Evolutionary conservation across 441 rosid genomes (phyloP).

Genomic region (Gossypium davidsonii): DNA sequence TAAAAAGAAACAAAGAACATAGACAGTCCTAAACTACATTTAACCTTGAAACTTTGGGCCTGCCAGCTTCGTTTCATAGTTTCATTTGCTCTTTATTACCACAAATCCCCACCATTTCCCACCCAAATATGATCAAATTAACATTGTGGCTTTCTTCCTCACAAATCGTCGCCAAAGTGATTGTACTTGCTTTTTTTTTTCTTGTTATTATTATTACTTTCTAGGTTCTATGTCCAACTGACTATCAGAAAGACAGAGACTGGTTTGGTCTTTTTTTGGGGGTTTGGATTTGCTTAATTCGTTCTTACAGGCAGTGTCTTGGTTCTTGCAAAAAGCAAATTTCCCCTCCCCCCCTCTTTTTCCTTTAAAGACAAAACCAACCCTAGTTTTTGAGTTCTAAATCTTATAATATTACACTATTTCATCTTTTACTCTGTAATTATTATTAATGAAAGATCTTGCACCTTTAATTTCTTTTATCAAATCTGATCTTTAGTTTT

Average conservation of each 20-base stretch:
- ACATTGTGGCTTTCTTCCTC: neutral
- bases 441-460: neutral
- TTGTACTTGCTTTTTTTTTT: neutral
- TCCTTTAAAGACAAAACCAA: conserved; percentile 13
- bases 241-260: conserved; percentile 5
- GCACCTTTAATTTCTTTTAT: neutral
- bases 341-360: neutral
- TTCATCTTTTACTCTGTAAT: neutral
- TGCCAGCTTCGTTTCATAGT: conserved; percentile 9
- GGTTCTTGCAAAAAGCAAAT: conserved; percentile 35
- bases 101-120: conserved; percentile 15
- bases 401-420: neutral
- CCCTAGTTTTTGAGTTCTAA: conserved; percentile 1
- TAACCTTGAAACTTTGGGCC: conserved; percentile 19
- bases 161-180: conserved; percentile 10
- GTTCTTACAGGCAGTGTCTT: conserved; percentile 27
- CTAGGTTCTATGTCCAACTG: conserved; percentile 12
- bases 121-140: neutral
- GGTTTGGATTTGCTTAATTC: conserved; percentile 33
- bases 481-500: neutral
- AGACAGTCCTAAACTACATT: neutral
- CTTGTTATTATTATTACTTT: neutral
- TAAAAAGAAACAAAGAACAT: neutral
- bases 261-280: neutral
- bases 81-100: conserved; percentile 9